Evolutionary conservation across 169 alveolate species (phyloP).

Genomic region (Plasmodium falciparum): DNA sequence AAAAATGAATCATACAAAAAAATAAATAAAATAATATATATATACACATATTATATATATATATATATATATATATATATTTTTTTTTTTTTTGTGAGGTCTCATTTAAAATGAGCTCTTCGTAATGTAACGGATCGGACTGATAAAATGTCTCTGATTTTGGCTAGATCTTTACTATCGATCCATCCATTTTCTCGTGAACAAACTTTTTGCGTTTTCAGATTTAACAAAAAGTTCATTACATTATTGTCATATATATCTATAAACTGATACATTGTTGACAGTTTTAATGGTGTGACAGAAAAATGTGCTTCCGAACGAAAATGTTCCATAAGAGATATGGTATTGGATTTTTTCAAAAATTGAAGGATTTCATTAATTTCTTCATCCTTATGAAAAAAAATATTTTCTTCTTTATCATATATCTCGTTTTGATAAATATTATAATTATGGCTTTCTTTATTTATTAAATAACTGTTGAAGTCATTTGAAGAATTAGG

Average conservation of each 20-base stretch:
- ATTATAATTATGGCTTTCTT: conserved; percentile 23
- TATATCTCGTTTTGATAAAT: conserved; percentile 90
- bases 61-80: too few relatives aligned
- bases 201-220: conserved; percentile 61
- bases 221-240: conserved; percentile 78
- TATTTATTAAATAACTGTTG: not conserved
- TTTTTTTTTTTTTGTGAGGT: not conserved
- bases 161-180: conserved; percentile 49
- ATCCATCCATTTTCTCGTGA: conserved; percentile 76
- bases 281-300: conserved; percentile 82
- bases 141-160: conserved; percentile 59
- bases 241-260: conserved; percentile 90
- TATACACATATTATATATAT: not conserved
- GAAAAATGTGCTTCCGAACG: conserved; percentile 90
- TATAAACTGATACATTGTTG: conserved; percentile 83
- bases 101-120: conserved; percentile 55
- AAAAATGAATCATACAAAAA: not conserved
- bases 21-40: conserved; percentile 4
- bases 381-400: conserved; percentile 43
- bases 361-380: conserved; percentile 47
- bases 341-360: conserved; percentile 80
- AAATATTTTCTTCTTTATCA: conserved; percentile 84
- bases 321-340: conserved; percentile 94
- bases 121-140: conserved; percentile 47
- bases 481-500: not conserved